A percentile compares a stretch with the other conserved stretches of the same genome.
Conservation (phyloP, 129 eudicot genomes). For the Helianthus tuberosus region DNA sequence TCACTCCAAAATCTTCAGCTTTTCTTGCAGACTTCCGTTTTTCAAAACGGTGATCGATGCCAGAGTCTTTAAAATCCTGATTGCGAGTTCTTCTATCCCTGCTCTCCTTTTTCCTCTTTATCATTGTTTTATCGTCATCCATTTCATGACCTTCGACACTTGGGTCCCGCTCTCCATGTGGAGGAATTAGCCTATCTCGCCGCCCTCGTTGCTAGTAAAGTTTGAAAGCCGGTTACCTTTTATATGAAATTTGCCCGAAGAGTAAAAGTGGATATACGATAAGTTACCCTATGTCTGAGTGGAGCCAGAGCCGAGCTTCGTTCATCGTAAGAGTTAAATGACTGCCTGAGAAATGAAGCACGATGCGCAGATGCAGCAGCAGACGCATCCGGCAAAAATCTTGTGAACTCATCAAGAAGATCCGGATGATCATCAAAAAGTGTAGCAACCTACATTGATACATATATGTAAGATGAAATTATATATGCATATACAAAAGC, state of each 20-base stretch:
- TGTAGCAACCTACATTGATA: background rate
- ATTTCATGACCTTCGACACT: constrained; percentile 63
- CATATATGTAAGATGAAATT: background rate
- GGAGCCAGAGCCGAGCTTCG: constrained; percentile 1
- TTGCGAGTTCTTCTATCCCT: constrained; percentile 69
- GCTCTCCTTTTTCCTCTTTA: constrained; percentile 70
- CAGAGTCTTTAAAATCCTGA: constrained; percentile 72
- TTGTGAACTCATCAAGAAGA: background rate
- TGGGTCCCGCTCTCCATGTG: constrained; percentile 47
- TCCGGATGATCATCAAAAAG: background rate
- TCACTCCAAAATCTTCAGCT: constrained; percentile 71
- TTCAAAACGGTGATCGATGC: constrained; percentile 60
- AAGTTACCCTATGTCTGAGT: constrained; percentile 52
- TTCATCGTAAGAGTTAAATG: background rate
- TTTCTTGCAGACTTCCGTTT: constrained; percentile 75
- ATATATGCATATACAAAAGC: too few relatives aligned
- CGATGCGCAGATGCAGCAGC: background rate
- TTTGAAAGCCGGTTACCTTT: background rate
- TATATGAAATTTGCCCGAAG: background rate
- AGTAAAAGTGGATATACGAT: background rate
- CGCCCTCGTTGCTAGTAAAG: constrained; percentile 52
- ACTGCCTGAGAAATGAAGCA: background rate
- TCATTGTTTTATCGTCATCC: constrained; percentile 68
- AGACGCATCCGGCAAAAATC: background rate
- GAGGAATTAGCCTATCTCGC: constrained; percentile 58